Conservation (phyloP, 2,329 filamentous ascomycete genomes). For the Reticulascus tulasneorum region DNA sequence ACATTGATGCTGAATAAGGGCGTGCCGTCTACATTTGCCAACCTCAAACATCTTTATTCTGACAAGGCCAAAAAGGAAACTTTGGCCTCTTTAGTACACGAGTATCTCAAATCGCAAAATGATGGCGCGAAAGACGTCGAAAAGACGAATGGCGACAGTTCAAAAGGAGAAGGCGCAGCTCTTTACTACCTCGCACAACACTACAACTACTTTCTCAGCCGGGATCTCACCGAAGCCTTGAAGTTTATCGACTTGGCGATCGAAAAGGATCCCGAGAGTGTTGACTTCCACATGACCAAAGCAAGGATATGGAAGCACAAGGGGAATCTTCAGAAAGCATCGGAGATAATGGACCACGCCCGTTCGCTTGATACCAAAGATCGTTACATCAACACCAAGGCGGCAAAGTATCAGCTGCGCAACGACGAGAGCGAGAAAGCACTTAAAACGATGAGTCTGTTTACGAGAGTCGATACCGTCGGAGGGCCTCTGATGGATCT, state of each 20-base stretch:
- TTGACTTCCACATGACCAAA: constrained; percentile 93
- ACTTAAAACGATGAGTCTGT: constrained; percentile 84
- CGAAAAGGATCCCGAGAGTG: constrained; percentile 70
- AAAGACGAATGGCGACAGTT: constrained; percentile 37
- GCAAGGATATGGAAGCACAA: constrained; percentile 91
- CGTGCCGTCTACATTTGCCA: constrained; percentile 93
- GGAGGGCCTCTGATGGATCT: constrained; percentile 88
- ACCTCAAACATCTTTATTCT: constrained; percentile 88
- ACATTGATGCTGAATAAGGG: constrained; percentile 84
- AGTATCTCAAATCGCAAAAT: constrained; percentile 64
- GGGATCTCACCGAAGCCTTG: constrained; percentile 76
- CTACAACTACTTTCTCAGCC: constrained; percentile 88
- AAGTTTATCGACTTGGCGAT: constrained; percentile 82
- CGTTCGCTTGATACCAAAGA: constrained; percentile 83
- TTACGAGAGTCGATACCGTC: constrained; percentile 85
- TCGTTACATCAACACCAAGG: constrained; percentile 97
- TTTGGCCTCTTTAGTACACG: constrained; percentile 71
- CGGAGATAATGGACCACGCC: constrained; percentile 84
- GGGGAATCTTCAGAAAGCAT: constrained; percentile 74
- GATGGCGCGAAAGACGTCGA: constrained; percentile 45
- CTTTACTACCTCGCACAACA: constrained; percentile 95
- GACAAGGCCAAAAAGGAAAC: constrained; percentile 73
- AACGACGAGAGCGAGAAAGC: constrained; percentile 88
- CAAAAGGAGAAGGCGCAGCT: constrained; percentile 70
- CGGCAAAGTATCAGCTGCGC: constrained; percentile 91